Evolutionary conservation across 306 rosid species (phyloP).

Genomic region (Pyrus bretschneideri): DNA sequence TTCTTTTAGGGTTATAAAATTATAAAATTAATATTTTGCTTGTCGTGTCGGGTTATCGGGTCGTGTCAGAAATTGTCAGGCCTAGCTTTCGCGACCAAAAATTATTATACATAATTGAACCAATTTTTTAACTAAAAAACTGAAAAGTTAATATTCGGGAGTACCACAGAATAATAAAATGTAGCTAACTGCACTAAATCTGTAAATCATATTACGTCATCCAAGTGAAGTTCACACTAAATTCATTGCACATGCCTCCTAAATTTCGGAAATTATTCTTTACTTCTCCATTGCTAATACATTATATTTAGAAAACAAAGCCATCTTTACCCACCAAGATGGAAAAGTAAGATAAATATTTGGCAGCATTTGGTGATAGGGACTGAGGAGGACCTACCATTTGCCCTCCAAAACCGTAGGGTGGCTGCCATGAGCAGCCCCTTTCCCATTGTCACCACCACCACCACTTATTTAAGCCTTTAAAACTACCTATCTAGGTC

Average conservation of each 20-base stretch:
- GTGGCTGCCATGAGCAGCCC: conserved; percentile 9
- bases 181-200: no score
- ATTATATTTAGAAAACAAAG: background rate
- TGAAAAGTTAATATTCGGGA: no score
- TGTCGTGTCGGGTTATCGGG: no score
- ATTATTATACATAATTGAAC: no score
- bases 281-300: conserved; percentile 9
- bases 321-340: background rate
- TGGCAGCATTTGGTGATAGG: background rate
- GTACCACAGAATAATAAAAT: no score
- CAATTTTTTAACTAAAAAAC: background rate
- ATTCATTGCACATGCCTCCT: conserved; percentile 9
- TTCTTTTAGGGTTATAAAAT: no score
- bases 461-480: background rate
- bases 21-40: no score
- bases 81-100: no score
- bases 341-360: background rate
- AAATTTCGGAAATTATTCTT: conserved; percentile 26
- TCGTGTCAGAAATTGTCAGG: no score
- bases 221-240: conserved; percentile 16
- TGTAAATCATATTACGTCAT: no score
- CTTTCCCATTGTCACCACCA: background rate
- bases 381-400: conserved; percentile 9
- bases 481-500: background rate
- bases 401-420: conserved; percentile 5